Evolutionary conservation across 805 yeast genomes (phyloP), one percentile per base, ranked within the genome.

Genomic region (Saccharomycopsis schoenii): DNA sequence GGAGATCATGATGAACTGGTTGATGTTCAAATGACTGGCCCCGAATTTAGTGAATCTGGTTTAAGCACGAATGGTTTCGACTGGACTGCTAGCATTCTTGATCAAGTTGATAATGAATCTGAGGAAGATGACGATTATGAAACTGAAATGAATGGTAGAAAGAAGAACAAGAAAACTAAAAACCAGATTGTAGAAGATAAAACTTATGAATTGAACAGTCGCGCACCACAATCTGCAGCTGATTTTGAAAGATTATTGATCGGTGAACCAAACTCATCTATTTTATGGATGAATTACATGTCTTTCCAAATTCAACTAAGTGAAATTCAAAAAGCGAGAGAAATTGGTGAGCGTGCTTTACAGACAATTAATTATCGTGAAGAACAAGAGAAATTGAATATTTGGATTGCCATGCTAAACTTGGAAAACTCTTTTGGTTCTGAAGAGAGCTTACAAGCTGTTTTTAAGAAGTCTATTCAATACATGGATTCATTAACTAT

Each of bases 271-370:
- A 87, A 89, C 76, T 89, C 97, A 2, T 93, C 99, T 1, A 82
- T 92, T 41, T 74, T 90, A 61, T 94, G 99, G 99, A 93, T 94
- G 89, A 89, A 92, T 74, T 94, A 88, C 75, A 94, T 94, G 97
- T 92, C 98, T 3, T 94, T 93, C 86, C 97, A 92, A 73, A 79
- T 94, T 65, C 97, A 92, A 73, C 78, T 93, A 65, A 88, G 97
- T 76, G 99, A 94, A 73, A 77, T 91, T 62, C 97, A 93, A 43
- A 90, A 89, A 74, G 97, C 97, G 10, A 84, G 99, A 68, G 96
- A 89, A 71, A 83, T 94, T 67, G 97, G 89, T 55, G 88, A 86
- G 68, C 83, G 99, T 65, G 99, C 98, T 1, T 80, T 94, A 70
- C 89, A 89, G 76, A 86, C 94, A 5, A 96, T 94, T 67, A 84